Evolutionary conservation across 805 yeast genomes (phyloP), one percentile per base, ranked within the genome.

Genomic region (Starmerella davenportii): DNA sequence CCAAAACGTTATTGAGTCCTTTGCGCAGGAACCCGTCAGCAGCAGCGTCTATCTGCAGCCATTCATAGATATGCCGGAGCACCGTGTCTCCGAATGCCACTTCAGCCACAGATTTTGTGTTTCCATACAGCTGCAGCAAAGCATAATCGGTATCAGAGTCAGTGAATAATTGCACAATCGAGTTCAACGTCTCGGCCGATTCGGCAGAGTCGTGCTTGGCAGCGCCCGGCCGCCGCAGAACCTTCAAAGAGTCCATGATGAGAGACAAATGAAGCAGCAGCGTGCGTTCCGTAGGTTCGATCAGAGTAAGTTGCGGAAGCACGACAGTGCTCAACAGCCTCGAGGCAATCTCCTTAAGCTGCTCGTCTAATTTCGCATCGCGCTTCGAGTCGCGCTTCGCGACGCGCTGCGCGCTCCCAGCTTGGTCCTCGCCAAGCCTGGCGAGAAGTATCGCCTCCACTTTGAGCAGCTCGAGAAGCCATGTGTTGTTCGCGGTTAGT

Each of bases 11-110:
- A 39, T 79, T 69, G 27, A 85, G 56, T 0, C 93, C 93, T 31
- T 67, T 61, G 2, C 66, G 53, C 13, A 79, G 66, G 36, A 84
- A 61, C 36, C 66, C 69, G 39, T 76, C 79, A 1, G 93, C 85
- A 47, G 82, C 66, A 5, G 5, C 9, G 1, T 57, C 59, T 33
- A 72, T 62, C 1, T 71, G 59, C 46, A 78, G 69, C 52, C 82
- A 61, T 47, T 81, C 90, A 41, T 72, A 70, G 24, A 84, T 63
- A 45, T 71, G 79, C 49, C 72, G 65, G 44, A 85, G 59, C 8
- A 82, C 61, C 30, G 80, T 55, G 45, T 79, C 85, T 0, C 90
- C 87, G 51, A 78, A 70, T n/a, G n/a, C n/a, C 0, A 76, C 60
- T 18, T 75, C 74, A 34, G 78, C 85, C 13, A 30, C 36, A 69